phyloP scores from a whole-genome alignment of 148 eudicot genomes.

The Camellia japonica region DNA sequence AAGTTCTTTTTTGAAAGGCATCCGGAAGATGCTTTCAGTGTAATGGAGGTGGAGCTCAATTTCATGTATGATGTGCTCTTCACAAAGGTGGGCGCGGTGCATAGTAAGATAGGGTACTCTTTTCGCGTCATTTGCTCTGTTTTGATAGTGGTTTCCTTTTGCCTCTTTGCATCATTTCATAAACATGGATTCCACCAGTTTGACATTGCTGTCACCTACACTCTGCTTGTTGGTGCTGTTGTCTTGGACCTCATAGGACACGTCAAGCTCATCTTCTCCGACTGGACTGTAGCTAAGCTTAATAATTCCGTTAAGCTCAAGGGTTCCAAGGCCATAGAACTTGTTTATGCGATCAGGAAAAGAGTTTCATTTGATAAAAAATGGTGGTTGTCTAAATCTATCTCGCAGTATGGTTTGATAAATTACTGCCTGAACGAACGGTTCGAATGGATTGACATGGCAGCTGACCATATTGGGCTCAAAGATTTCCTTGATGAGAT shows the following conservation, averaged over 20 bases:
- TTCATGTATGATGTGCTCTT: too few species aligned
- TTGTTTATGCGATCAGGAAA: not conserved
- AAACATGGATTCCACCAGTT: not conserved
- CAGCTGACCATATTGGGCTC: not conserved
- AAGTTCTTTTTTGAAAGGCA: not conserved
- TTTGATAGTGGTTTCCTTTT: not conserved
- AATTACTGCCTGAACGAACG: constrained; percentile 6
- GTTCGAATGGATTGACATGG: not conserved
- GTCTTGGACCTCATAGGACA: not conserved
- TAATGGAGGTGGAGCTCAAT: not conserved
- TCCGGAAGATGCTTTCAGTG: not conserved
- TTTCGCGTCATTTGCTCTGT: not conserved
- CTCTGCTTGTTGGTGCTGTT: constrained; percentile 5
- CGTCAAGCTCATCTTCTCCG: constrained; percentile 9
- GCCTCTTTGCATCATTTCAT: not conserved
- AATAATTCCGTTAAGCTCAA: not conserved
- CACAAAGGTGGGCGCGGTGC: too few species aligned
- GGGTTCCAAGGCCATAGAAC: too few species aligned
- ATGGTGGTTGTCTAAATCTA: not conserved
- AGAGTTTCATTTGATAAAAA: not conserved
- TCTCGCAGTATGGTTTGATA: not conserved
- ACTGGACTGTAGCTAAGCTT: constrained; percentile 6
- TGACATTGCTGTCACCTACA: not conserved
- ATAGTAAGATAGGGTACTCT: not conserved
- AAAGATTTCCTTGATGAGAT: not conserved